Conservation (phyloP, 768 basidiomycete genomes). For the Agaricus bisporus region DNA sequence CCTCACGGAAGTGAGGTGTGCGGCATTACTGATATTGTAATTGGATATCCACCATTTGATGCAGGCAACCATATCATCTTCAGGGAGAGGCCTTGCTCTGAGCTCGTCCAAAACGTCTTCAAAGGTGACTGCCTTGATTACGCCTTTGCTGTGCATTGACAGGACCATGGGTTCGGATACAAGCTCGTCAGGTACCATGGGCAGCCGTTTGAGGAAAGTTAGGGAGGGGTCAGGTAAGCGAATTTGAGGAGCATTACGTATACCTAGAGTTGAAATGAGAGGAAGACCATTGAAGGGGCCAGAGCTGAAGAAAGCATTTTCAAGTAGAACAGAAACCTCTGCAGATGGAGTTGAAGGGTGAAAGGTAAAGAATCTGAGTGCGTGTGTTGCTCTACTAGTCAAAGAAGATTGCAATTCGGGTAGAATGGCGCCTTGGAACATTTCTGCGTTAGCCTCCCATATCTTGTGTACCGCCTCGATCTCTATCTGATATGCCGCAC, state of each 20-base stretch:
- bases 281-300: constrained; percentile 45
- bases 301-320: constrained; percentile 75
- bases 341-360: constrained; percentile 80
- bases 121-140: constrained; percentile 74
- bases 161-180: constrained; percentile 58
- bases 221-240: constrained; percentile 71
- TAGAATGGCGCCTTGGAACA: constrained; percentile 21
- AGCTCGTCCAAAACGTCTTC: constrained; percentile 81
- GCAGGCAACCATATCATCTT: constrained; percentile 74
- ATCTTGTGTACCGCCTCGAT: constrained; percentile 50
- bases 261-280: constrained; percentile 71
- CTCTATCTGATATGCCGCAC: constrained; percentile 83
- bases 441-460: constrained; percentile 48
- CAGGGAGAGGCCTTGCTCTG: constrained; percentile 56
- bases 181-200: constrained; percentile 63
- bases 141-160: constrained; percentile 49
- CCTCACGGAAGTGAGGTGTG: constrained; percentile 30
- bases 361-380: constrained; percentile 87
- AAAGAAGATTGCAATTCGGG: constrained; percentile 41
- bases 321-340: constrained; percentile 66
- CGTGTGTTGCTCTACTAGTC: constrained; percentile 61
- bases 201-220: constrained; percentile 72
- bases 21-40: constrained; percentile 15
- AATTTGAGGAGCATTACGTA: constrained; percentile 59
- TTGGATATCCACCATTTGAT: constrained; percentile 78